Conservation (phyloP, 2,329 filamentous ascomycete species). For the Aspergillus sp. region DNA sequence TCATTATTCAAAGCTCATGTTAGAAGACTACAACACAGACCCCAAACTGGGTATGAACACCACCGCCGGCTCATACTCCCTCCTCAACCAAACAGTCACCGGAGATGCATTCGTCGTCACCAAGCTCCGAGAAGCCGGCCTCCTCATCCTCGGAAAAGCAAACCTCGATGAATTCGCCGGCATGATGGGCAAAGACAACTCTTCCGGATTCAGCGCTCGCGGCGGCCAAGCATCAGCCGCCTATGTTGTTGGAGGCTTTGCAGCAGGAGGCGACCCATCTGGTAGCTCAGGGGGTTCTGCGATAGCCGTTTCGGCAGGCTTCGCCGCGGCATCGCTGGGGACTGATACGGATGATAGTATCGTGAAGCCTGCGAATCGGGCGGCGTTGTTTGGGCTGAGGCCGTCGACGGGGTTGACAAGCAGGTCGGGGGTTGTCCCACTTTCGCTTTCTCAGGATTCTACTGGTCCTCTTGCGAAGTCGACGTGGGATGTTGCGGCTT, state of each 20-base stretch:
- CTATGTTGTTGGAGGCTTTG: constrained; percentile 57
- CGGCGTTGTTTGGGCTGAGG: constrained; percentile 53
- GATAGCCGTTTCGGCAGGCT: constrained; percentile 52
- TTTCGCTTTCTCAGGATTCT: constrained; percentile 52
- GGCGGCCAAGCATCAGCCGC: constrained; percentile 61
- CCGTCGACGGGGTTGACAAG: constrained; percentile 51
- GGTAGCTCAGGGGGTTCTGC: constrained; percentile 52
- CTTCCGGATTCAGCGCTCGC: constrained; percentile 37
- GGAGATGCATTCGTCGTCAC: constrained; percentile 46
- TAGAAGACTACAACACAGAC: no score
- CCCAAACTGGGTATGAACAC: constrained; percentile 44
- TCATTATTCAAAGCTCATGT: no score
- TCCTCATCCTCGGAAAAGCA: constrained; percentile 53
- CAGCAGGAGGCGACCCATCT: no score
- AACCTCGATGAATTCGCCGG: constrained; percentile 57
- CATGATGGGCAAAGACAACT: constrained; percentile 56
- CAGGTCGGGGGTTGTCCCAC: constrained; percentile 47
- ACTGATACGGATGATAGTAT: constrained; percentile 59
- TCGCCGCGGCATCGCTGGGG: constrained; percentile 54
- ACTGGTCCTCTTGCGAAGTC: constrained; percentile 50
- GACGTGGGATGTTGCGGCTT: constrained; percentile 19
- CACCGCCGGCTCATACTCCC: constrained; percentile 48
- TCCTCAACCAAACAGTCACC: constrained; percentile 39
- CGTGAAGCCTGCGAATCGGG: constrained; percentile 56
- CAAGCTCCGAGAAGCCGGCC: constrained; percentile 46